Evolutionary conservation across 2,329 filamentous ascomycete genomes (phyloP), one percentile per base, ranked within the genome.

Genomic region (Pseudocercospora pini-densiflorae): DNA sequence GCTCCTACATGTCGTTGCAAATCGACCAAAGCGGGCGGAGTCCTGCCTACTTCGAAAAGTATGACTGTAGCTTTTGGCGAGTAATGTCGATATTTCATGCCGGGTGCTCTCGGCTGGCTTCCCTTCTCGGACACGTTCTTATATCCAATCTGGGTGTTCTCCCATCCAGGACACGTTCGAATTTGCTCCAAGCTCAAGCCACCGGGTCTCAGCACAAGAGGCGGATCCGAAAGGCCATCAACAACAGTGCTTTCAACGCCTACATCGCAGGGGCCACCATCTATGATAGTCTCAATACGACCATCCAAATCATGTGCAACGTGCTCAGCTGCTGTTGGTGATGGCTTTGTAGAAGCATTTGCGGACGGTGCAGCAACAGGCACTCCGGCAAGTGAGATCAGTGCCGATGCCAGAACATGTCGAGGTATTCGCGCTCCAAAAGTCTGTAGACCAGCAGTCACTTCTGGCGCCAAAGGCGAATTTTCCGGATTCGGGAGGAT

Each of bases 31-130:
- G 74, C 51, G 4, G 68, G 72, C 70, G 23, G 80, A 69, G 29
- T 77, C 71, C 1, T 72, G 1, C 81, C 83, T 31, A 86, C 80
- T 77, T 97, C 92, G 76, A 93, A 97, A 8, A 77, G 62, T 16
- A 77, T 64, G 19, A 99, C 94, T 54, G 86, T 88, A 0, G 95
- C 96, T 78, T 90, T 92, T 0, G 95, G 95, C 51, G 94, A 97
- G 76, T 99, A 99, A 78, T 99, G 95, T 77, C 95, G 92, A 78
- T 99, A 99, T 80, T 99, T 99, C 95, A 99, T 99, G 0, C 95
- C 95, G 0, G 95, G 95, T 0, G 95, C 95, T 64, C 92, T 86
- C 0, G 95, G 95, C 9, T 79, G 82, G 59, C 86, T 87, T 5
- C 87, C 90, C 49, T 68, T 84, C 73, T 92, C 88, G 16, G 88